Conservation (phyloP, 371 early-diverging fungal species). For the Syncephalis plumigaleata region DNA sequence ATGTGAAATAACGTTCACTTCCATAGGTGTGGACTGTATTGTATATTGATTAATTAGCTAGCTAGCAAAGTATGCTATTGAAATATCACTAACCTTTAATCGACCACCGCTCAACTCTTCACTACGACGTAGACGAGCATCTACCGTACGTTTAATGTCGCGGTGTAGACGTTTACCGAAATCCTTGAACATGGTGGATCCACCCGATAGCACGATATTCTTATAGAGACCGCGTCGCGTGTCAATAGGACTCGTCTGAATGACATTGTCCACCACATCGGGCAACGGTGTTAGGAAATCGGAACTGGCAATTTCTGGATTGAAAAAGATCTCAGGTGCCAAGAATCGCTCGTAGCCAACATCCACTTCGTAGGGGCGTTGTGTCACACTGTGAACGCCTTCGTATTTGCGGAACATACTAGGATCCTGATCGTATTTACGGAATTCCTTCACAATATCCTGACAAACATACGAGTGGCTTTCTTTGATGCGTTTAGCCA, state of each 20-base stretch:
- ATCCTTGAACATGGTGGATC: slow-evolving; percentile 96
- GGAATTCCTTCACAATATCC: slow-evolving; percentile 92
- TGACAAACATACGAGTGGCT: slow-evolving; percentile 90
- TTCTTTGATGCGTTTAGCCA: slow-evolving; percentile 91
- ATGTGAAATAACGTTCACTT: slow-evolving; percentile 93
- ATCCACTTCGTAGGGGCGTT: slow-evolving; percentile 79
- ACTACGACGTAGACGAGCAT: slow-evolving; percentile 54
- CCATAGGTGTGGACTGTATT: slow-evolving; percentile 60
- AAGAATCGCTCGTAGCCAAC: slow-evolving; percentile 96
- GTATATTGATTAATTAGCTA: slow-evolving; percentile 1
- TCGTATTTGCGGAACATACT: slow-evolving; percentile 77
- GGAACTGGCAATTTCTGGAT: slow-evolving; percentile 92
- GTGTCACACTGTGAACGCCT: slow-evolving; percentile 66
- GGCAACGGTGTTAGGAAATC: slow-evolving; percentile 92
- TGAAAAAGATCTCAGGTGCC: slow-evolving; percentile 97
- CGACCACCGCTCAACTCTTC: slow-evolving; percentile 52
- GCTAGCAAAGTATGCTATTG: neutral
- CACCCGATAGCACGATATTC: slow-evolving; percentile 96
- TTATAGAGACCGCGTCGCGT: slow-evolving; percentile 91
- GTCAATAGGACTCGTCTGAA: slow-evolving; percentile 94
- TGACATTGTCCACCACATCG: slow-evolving; percentile 86
- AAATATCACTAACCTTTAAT: slow-evolving; percentile 17
- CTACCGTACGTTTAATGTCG: slow-evolving; percentile 82
- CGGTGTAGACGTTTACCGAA: slow-evolving; percentile 88
- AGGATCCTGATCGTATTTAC: slow-evolving; percentile 80